Percentiles rank a stretch among this genome's conserved stretches.
phyloP scores from a whole-genome alignment of 2,329 filamentous ascomycete genomes.

The Apiospora kogelbergensis region DNA sequence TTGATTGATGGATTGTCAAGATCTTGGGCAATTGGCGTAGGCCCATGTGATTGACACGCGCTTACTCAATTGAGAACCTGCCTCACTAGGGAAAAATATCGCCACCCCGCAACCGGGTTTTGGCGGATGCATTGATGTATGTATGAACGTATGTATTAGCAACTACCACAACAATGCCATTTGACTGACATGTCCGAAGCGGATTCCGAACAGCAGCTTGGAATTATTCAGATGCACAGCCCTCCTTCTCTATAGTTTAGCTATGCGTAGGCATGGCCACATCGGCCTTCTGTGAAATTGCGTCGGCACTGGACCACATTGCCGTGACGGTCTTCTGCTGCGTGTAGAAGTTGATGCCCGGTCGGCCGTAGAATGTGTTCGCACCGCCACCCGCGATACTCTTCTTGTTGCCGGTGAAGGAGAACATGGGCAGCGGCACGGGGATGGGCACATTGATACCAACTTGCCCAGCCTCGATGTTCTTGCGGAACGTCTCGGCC shows the following conservation, averaged over 20 bases:
- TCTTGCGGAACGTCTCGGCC: constrained; percentile 74
- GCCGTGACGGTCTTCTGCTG: constrained; percentile 97
- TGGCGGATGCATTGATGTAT: background rate
- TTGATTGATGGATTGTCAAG: background rate
- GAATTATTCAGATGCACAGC: background rate
- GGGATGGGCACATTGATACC: constrained; percentile 84
- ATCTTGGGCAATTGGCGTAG: background rate
- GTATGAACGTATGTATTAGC: background rate
- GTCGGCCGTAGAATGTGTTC: constrained; percentile 93
- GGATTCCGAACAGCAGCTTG: background rate
- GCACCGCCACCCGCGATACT: constrained; percentile 88
- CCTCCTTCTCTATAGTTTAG: constrained; percentile 20
- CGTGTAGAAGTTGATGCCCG: constrained; percentile 92
- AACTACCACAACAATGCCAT: background rate
- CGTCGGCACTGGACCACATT: constrained; percentile 84
- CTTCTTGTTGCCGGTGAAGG: constrained; percentile 80
- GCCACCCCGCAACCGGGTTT: background rate
- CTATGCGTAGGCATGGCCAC: constrained; percentile 77
- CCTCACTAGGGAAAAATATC: background rate
- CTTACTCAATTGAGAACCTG: background rate
- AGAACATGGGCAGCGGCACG: constrained; percentile 70
- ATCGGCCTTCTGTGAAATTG: constrained; percentile 78
- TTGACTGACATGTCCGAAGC: background rate
- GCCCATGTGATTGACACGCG: background rate
- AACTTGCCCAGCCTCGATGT: constrained; percentile 83